A percentile compares a stretch with the other conserved stretches of the same genome.
These are phyloP conservation scores for Debaryomyces subglobosus DNA, from an alignment of 1,139 yeast genomes.

Conservation along the genomic window DNA sequence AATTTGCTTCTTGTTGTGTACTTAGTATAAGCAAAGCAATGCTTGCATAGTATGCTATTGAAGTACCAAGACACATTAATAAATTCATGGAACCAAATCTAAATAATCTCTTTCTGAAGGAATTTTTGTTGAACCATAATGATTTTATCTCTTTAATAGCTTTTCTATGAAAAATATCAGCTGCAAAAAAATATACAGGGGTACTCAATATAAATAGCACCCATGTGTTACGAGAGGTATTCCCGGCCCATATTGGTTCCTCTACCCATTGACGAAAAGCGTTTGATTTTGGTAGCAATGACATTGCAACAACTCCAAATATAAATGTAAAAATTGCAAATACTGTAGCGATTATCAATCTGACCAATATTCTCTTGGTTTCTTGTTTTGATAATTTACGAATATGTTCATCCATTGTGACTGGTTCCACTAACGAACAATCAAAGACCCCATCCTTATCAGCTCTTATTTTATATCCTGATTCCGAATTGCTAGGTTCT, in stretches of 20 bases:
- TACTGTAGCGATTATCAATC: slow-evolving; percentile 52
- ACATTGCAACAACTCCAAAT: slow-evolving; percentile 71
- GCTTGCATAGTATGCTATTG: slow-evolving; percentile 72
- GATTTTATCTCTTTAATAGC: slow-evolving; percentile 61
- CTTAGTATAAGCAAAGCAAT: slow-evolving; percentile 57
- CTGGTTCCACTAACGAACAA: slow-evolving; percentile 58
- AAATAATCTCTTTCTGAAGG: slow-evolving; percentile 59
- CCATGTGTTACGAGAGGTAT: slow-evolving; percentile 68
- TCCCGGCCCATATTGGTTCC: slow-evolving; percentile 66
- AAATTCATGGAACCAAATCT: slow-evolving; percentile 80
- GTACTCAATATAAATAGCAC: slow-evolving; percentile 64
- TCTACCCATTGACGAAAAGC: slow-evolving; percentile 56
- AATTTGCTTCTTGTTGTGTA: slow-evolving; percentile 35
- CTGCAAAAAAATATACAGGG: slow-evolving; percentile 75
- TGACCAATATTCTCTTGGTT: slow-evolving; percentile 44
- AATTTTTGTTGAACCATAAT: slow-evolving; percentile 59
- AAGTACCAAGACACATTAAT: slow-evolving; percentile 71
- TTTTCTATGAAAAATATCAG: slow-evolving; percentile 70
- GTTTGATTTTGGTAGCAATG: slow-evolving; percentile 51
- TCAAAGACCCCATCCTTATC: slow-evolving; percentile 40
- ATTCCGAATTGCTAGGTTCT: slow-evolving; percentile 29
- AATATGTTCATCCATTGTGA: slow-evolving; percentile 67
- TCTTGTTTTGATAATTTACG: slow-evolving; percentile 54
- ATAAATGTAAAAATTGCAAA: slow-evolving; percentile 71
- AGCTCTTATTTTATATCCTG: slow-evolving; percentile 25